Evolutionary conservation across 441 rosid genomes (phyloP), one percentile per base, ranked within the genome.

Genomic region (Viola pubescens): DNA sequence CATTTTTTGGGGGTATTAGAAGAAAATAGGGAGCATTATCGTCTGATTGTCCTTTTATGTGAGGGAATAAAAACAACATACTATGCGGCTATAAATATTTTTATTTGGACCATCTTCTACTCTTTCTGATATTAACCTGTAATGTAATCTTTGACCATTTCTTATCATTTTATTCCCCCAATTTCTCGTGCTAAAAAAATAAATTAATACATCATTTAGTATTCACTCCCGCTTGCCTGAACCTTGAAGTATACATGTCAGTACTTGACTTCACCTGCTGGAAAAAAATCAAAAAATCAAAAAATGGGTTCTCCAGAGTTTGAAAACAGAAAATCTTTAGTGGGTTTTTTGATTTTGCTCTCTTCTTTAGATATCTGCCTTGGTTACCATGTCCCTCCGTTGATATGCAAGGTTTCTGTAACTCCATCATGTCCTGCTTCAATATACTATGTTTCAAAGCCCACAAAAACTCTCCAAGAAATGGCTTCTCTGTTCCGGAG

Each of bases 371-470:
- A 7, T 7, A 39, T 7, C 41, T 19, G 34, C 63, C 37, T 6
- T 4, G 12, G 56, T 49, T 40, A 49, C 11, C 39, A 38, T 47
- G 60, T 37, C 53, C 54, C 53, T 48, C 52, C 64, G n/a, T 48
- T 68, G 43, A 50, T 61, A 43, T 69, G 73, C 66, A 58, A 59
- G n/a, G 56, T 40, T 8, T 68, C 76, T 54, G 60, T 58, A 52
- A 12, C 7, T 0, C n/a, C 61, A 44, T 59, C 71, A 10, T 75
- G 76, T 62, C 72, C 65, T 56, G 72, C 74, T 12, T 71, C 65
- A 40, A 40, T 71, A 10, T 75, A 71, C 56, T 71, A 65, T 48
- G 64, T 65, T 38, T 42, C 69, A 9, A 56, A 56, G n/a, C 56
- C 69, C 58, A 10, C 9, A 5, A 62, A 11, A 57, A 52, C 41